Base-by-base conservation (phyloP, 768 basidiomycete genomes). In the Serendipita sp. region DNA sequence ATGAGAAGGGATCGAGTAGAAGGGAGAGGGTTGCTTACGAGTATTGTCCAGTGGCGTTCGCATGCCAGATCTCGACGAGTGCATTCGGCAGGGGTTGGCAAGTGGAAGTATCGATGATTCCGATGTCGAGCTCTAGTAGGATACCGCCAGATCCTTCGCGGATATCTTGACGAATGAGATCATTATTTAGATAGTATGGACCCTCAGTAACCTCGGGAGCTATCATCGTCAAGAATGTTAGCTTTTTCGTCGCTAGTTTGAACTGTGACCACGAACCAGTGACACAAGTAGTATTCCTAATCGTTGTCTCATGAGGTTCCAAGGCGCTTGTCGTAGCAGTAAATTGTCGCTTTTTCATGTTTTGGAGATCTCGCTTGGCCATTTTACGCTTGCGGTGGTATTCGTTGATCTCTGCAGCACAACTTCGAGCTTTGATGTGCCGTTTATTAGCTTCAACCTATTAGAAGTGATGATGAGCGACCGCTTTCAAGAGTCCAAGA, bases 61-160 rank as follows among this genome's bases (percentile, higher is more conserved):
- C 63, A 48, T 60, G 55, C 73, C 74, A 77, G 23, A 77, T 69
- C 63, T 77, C 75, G 29, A 77, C 73, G 64, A 76, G 71, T 23
- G 71, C 72, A 64, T 73, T 71, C 3, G 62, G 52, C 53, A 75
- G 65, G 1, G 76, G 75, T 63, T 74, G 63, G 69, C 76, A 77
- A 31, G 73, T 76, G 8, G 70, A 70, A 45, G 72, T 72, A 64
- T 76, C 74, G 36, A 76, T 71, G 50, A 76, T 68, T 5, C 75
- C 74, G 52, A 76, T 66, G 66, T 77, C 75, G 40, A 77, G 70
- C 16, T 70, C 70, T 55, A 77, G 65, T 11, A 67, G 50, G n/a
- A 76, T 65, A 33, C 76, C 75, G 27, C 72, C 62, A 64, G 74
- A 71, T 31, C 70, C 68, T 36, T 72, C 72, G 4, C 68, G 72